Percentiles rank a stretch among this genome's conserved stretches.
phyloP scores from a whole-genome alignment of 192 early-diverging fungal genomes.

The Backusella morwellensis region DNA sequence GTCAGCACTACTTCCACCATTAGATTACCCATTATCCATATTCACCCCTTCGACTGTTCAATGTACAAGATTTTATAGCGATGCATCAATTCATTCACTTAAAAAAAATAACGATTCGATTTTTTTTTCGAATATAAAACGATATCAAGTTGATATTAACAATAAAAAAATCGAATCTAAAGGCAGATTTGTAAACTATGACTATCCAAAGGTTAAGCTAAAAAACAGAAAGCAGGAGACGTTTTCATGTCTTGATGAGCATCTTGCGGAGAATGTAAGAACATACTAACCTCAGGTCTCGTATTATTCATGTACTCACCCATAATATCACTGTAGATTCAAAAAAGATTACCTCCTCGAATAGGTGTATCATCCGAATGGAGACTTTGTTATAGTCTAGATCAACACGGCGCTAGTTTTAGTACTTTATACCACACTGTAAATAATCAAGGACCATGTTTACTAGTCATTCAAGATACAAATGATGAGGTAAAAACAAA shows the following conservation, averaged over 20 bases:
- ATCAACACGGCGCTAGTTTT: slow-evolving; percentile 89
- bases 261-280: slow-evolving; percentile 13
- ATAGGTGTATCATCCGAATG: slow-evolving; percentile 70
- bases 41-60: slow-evolving; percentile 6
- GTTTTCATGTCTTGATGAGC: slow-evolving; percentile 6
- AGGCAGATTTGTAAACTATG: not conserved
- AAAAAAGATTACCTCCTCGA: slow-evolving; percentile 62
- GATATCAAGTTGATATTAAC: not conserved
- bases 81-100: not conserved
- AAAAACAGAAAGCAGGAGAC: not conserved
- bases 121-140: not conserved
- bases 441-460: slow-evolving; percentile 57
- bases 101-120: not conserved
- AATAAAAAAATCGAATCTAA: not conserved
- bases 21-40: not conserved
- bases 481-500: slow-evolving; percentile 41
- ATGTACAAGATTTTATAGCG: slow-evolving; percentile 18
- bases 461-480: slow-evolving; percentile 66
- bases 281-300: not conserved
- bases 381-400: slow-evolving; percentile 85
- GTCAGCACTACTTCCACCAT: not conserved
- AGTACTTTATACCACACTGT: slow-evolving; percentile 70
- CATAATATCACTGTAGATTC: slow-evolving; percentile 9
- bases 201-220: not conserved
- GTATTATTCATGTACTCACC: not conserved